Percentiles rank a stretch among this genome's conserved stretches.
phyloP scores from a whole-genome alignment of 2,329 filamentous ascomycete genomes.

The Cordyceps farinosa region DNA sequence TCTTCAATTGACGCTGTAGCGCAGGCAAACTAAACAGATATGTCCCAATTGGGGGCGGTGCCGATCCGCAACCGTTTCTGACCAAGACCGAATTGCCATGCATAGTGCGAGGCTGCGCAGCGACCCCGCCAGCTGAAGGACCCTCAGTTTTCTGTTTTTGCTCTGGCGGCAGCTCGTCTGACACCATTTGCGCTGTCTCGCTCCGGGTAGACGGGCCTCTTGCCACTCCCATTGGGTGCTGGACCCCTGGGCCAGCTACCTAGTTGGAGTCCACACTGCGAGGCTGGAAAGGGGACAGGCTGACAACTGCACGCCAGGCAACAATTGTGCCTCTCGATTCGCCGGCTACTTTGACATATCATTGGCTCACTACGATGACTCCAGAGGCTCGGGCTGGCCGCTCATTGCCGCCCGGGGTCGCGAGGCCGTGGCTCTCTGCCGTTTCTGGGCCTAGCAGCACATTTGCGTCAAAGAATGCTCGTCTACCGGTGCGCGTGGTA shows the following conservation, averaged over 20 bases:
- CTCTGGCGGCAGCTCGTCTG: background rate
- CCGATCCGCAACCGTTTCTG: background rate
- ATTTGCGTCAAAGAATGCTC: background rate
- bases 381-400: background rate
- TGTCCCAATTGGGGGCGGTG: background rate
- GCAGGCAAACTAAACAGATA: background rate
- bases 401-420: too few relatives aligned
- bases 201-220: background rate
- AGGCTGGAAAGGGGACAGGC: background rate
- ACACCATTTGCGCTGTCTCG: background rate
- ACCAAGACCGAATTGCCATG: background rate
- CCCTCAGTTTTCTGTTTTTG: background rate
- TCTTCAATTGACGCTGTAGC: background rate
- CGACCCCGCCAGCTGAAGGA: slow-evolving; percentile 3
- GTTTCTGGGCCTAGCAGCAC: background rate
- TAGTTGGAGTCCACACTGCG: background rate
- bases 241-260: background rate
- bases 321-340: background rate
- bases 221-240: background rate
- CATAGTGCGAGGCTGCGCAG: background rate
- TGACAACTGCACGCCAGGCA: background rate
- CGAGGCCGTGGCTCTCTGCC: background rate
- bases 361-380: background rate
- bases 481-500: background rate
- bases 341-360: background rate